These are phyloP conservation scores for Scedosporium boydii DNA, from an alignment of 2,329 filamentous ascomycete genomes.

Conservation along the genomic window DNA sequence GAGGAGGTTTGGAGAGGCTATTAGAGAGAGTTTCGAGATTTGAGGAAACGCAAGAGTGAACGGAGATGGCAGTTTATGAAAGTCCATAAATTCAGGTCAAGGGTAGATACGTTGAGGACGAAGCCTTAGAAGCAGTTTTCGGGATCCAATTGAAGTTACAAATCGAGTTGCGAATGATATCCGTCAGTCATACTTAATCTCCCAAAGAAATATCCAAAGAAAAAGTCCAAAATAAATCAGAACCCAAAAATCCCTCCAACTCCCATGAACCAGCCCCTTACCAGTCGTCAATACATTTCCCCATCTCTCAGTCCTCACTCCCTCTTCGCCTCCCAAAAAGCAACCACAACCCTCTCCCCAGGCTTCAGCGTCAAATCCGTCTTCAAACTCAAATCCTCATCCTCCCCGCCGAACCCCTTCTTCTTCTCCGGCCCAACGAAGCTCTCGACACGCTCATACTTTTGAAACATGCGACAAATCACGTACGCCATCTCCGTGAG, in stretches of 20 bases:
- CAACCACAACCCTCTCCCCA: constrained; percentile 47
- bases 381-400: constrained; percentile 43
- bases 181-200: not conserved
- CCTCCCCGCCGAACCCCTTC: constrained; percentile 28
- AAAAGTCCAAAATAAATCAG: not conserved
- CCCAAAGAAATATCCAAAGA: not conserved
- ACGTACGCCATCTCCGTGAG: constrained; percentile 69
- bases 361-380: constrained; percentile 52
- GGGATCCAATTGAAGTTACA: not conserved
- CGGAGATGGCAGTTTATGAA: not conserved
- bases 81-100: not conserved
- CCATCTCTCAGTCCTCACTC: constrained; percentile 1
- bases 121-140: not conserved
- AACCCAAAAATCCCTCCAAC: not conserved
- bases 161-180: not conserved
- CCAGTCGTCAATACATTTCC: not conserved
- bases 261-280: not conserved
- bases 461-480: constrained; percentile 62
- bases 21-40: constrained; percentile 47
- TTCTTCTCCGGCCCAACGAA: constrained; percentile 32
- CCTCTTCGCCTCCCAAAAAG: constrained; percentile 39
- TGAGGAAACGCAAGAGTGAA: not conserved
- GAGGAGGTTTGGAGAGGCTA: constrained; percentile 62
- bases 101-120: too few relatives aligned
- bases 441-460: constrained; percentile 54